phyloP scores from a whole-genome alignment of 768 basidiomycete genomes.

The Naematelia encephala region DNA sequence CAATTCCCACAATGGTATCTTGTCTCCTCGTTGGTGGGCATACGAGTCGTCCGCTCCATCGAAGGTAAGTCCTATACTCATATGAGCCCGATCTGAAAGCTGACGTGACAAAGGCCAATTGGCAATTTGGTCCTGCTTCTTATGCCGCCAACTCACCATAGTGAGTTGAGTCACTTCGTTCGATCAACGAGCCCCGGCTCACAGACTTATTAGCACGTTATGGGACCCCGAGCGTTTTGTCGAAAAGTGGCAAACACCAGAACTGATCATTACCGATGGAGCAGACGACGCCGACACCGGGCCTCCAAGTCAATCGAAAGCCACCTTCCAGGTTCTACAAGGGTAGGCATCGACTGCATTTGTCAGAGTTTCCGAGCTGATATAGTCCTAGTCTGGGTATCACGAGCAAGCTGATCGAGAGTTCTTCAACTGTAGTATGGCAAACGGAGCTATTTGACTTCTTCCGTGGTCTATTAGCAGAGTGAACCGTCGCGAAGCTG shows the following conservation, averaged over 20 bases:
- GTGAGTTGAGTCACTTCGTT: background rate
- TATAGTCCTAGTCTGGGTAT: background rate
- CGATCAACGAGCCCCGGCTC: background rate
- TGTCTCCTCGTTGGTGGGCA: conserved; percentile 9
- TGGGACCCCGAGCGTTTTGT: conserved; percentile 11
- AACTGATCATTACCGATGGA: conserved; percentile 8
- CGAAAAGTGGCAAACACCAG: conserved; percentile 6
- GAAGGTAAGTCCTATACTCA: too few relatives aligned
- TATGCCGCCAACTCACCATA: conserved; percentile 6
- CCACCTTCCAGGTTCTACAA: background rate
- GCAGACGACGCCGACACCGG: conserved; percentile 7
- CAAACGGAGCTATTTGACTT: conserved; percentile 3
- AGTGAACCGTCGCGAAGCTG: too few relatives aligned
- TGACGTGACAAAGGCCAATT: too few relatives aligned
- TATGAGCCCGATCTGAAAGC: too few relatives aligned
- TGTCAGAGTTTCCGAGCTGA: background rate
- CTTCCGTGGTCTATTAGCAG: too few relatives aligned
- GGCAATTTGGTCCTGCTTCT: conserved; percentile 8
- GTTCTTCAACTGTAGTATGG: background rate
- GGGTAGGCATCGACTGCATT: background rate
- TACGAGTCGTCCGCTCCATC: background rate
- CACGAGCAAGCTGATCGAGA: background rate
- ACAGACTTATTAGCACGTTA: background rate
- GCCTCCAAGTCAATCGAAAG: conserved; percentile 1
- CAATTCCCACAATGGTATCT: conserved; percentile 2